Percentiles rank a stretch among this genome's conserved stretches.
Conservation (phyloP, 2,329 filamentous ascomycete genomes). For the Aspergillus fijiensis region DNA sequence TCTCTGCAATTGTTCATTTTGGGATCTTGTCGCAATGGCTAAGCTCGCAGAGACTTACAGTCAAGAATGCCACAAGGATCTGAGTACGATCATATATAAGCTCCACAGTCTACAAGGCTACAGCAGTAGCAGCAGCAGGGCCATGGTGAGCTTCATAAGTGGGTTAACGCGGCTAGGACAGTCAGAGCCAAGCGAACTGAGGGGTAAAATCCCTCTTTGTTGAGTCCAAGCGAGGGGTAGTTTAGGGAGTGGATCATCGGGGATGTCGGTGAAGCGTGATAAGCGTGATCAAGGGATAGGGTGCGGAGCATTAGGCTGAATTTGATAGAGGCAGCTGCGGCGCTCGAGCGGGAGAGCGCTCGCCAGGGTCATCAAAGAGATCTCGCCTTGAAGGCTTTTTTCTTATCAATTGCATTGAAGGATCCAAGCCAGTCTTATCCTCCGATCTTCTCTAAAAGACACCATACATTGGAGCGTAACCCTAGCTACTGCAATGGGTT, state of each 20-base stretch:
- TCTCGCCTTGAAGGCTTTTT: not conserved
- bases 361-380: not conserved
- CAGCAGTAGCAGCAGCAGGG: not conserved
- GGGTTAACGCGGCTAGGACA: constrained; percentile 6
- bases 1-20: constrained; percentile 4
- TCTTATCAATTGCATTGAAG: not conserved
- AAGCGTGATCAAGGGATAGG: not conserved
- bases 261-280: constrained; percentile 2
- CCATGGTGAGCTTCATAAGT: not conserved
- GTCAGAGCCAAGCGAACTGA: not conserved
- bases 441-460: not conserved
- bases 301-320: not conserved
- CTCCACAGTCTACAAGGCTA: not conserved
- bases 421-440: not conserved
- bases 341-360: not conserved
- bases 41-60: not conserved
- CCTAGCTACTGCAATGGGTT: not conserved
- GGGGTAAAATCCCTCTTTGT: not conserved
- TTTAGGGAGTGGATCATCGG: not conserved
- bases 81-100: not conserved
- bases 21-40: not conserved
- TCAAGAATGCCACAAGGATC: not conserved
- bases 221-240: not conserved
- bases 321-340: not conserved
- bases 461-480: not conserved